These are phyloP conservation scores for Chloranthus sessilifolius DNA, from an alignment of 164 flowering plant species.

Conservation along the genomic window DNA sequence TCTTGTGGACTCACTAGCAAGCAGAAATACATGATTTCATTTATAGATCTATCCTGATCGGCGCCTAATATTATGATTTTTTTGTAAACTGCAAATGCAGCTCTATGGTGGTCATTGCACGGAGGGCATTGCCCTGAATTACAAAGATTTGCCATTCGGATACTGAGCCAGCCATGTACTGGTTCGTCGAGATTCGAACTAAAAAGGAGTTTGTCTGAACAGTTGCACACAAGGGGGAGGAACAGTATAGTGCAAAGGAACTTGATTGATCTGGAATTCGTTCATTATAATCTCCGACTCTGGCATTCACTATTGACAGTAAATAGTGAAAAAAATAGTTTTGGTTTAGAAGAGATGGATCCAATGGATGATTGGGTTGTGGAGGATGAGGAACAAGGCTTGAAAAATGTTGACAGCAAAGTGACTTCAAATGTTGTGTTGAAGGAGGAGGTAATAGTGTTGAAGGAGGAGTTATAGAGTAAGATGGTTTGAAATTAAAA, in stretches of 20 bases:
- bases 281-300: conserved; percentile 35
- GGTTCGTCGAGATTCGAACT: conserved; percentile 40
- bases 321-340: background rate
- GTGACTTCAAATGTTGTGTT: too few species aligned
- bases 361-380: conserved; percentile 28
- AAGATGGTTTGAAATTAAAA: too few species aligned
- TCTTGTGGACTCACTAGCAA: too few species aligned
- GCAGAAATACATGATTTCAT: too few species aligned
- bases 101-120: conserved; percentile 55
- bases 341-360: conserved; percentile 16
- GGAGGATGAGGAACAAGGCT: conserved; percentile 6
- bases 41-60: too few species aligned
- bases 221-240: conserved; percentile 31
- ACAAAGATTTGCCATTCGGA: conserved; percentile 46
- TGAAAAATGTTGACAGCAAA: conserved; percentile 7
- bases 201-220: conserved; percentile 40
- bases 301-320: conserved; percentile 5
- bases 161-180: conserved; percentile 53
- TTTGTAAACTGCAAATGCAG: conserved; percentile 30
- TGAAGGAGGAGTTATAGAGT: too few species aligned
- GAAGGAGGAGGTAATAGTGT: too few species aligned
- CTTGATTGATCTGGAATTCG: conserved; percentile 23
- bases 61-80: too few species aligned
- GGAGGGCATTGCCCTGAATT: conserved; percentile 52
- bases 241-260: conserved; percentile 29